Evolutionary conservation across 768 basidiomycete genomes (phyloP), one percentile per base, ranked within the genome.

Genomic region (Sporobolomyces roseus): DNA sequence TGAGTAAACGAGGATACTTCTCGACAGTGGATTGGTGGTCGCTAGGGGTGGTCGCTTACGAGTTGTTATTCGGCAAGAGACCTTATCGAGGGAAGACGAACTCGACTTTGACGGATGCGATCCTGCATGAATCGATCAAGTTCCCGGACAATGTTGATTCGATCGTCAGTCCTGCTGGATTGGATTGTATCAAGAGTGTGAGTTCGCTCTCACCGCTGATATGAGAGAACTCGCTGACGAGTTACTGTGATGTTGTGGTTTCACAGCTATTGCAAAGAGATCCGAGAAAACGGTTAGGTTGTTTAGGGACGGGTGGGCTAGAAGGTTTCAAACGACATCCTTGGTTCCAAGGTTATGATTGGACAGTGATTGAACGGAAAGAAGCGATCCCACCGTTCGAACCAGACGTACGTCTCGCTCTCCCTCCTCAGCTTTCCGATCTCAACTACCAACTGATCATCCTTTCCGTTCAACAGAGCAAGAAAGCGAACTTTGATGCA

Each of bases 401-500:
- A 68, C 96, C 93, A 52, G 90, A 96, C 76, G 93, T 97, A 75
- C 74, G 93, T 87, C 72, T 46, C 19, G 16, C 19, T 27, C 38
- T 33, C 25, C 30, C 38, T 25, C 21, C 32, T 43, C 23, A 23
- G 6, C 4, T 23, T 53, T 35, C 49, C 25, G 49, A 30, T 53
- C 14, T 35, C 32, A 4, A 13, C 21, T 17, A 53, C 49, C 25
- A 12, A 25, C 27, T 21, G 12, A 16, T 6, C 14, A 23, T 46
- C 23, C 6, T 12, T 46, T 23, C 7, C 7, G 14, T 12, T 8
- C 4, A 21, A 43, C 76, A 98, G 93, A 87, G 88, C n/a, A 98
- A 97, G 81, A 96, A 96, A 80, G 92, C 94, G 35, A 97, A 99
- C 79, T 99, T 99, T 77, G 94, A 99, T 77, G 93, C 94, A 32